phyloP scores from a whole-genome alignment of 1,284 basidiomycete species.

The Tilletia indica region DNA sequence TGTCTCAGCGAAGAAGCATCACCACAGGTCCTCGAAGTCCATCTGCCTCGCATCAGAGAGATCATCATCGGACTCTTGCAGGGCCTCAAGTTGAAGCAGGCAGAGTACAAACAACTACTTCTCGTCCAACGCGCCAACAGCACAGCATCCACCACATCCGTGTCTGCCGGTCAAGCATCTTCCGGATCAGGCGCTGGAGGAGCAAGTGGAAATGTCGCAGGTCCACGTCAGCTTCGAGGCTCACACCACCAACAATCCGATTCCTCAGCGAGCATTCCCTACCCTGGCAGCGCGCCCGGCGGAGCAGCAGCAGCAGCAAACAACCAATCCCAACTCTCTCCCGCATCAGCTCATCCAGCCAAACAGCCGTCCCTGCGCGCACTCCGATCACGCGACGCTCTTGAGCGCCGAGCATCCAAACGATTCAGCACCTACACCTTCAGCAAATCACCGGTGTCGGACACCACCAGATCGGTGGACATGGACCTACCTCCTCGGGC shows the following conservation, averaged over 20 bases:
- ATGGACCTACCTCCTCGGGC: slow-evolving; percentile 13
- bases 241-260: background rate
- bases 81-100: slow-evolving; percentile 87
- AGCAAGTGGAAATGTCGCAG: background rate
- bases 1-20: slow-evolving; percentile 87
- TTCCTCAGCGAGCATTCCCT: background rate
- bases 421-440: slow-evolving; percentile 95
- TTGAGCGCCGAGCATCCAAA: slow-evolving; percentile 89
- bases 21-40: slow-evolving; percentile 78
- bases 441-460: slow-evolving; percentile 72
- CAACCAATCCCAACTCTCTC: slow-evolving; percentile 18
- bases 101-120: slow-evolving; percentile 63
- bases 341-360: slow-evolving; percentile 57
- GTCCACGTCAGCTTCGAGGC: background rate
- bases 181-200: background rate
- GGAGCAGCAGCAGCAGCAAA: slow-evolving; percentile 19
- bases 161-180: background rate
- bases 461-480: slow-evolving; percentile 28
- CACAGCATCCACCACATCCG: background rate
- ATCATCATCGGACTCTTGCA: slow-evolving; percentile 91
- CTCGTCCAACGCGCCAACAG: slow-evolving; percentile 33
- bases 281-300: background rate
- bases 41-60: slow-evolving; percentile 83
- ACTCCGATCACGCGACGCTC: slow-evolving; percentile 77
- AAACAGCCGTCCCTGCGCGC: slow-evolving; percentile 81